Conservation (phyloP, 2,329 filamentous ascomycete species). For the Exophiala lecanii-corni region DNA sequence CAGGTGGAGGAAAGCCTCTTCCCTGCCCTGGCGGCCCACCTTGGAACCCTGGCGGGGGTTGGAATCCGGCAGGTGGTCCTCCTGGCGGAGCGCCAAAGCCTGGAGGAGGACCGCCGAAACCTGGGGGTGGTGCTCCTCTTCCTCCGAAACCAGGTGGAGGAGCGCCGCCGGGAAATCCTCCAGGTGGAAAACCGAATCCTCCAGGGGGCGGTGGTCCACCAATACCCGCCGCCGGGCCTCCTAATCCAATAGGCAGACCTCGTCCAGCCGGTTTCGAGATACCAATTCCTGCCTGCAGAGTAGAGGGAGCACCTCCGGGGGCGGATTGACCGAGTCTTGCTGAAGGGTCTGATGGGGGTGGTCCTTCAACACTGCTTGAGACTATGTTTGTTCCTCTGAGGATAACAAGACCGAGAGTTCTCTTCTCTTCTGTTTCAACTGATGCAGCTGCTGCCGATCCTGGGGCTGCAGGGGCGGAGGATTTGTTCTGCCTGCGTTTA, state of each 20-base stretch:
- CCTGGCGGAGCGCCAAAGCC: constrained; percentile 25
- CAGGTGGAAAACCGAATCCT: constrained; percentile 47
- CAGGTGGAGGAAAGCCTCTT: constrained; percentile 49
- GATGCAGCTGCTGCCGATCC: constrained; percentile 56
- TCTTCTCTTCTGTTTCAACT: constrained; percentile 91
- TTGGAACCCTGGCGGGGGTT: constrained; percentile 69
- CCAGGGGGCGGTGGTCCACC: constrained; percentile 68
- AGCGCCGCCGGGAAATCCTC: constrained; percentile 50
- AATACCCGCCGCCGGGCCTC: constrained; percentile 83
- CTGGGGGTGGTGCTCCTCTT: constrained; percentile 45
- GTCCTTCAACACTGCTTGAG: constrained; percentile 90
- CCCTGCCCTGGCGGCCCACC: constrained; percentile 55
- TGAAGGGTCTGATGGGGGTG: constrained; percentile 88
- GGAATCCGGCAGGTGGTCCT: constrained; percentile 40
- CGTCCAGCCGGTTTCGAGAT: constrained; percentile 87
- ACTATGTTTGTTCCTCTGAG: constrained; percentile 92
- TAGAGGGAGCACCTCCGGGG: constrained; percentile 56
- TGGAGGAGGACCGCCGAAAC: constrained; percentile 44
- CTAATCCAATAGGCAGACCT: constrained; percentile 75
- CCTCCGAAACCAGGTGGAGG: constrained; percentile 50
- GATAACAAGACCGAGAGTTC: constrained; percentile 91
- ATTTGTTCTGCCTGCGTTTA: constrained; percentile 75
- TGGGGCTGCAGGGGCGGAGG: constrained; percentile 56
- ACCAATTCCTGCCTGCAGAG: constrained; percentile 77
- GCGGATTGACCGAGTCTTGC: constrained; percentile 77